phyloP scores from a whole-genome alignment of 2,329 filamentous ascomycete genomes.

The Neophaeococcomyces aloes region DNA sequence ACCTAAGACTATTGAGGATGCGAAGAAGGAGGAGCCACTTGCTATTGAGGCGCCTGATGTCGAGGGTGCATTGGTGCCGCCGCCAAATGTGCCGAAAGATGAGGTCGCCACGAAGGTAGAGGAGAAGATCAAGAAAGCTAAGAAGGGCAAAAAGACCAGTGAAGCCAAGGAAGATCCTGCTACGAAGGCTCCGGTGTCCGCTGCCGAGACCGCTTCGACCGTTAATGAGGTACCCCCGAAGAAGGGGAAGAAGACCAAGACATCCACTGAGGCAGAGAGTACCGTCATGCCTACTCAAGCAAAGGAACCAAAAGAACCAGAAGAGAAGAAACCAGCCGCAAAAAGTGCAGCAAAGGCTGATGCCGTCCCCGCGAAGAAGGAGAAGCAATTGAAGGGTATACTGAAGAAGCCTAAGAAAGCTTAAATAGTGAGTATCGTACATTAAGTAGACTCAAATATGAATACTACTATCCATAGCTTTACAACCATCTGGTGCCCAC shows the following conservation, averaged over 20 bases:
- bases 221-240: slow-evolving; percentile 1
- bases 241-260: slow-evolving; percentile 21
- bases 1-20: slow-evolving; percentile 29
- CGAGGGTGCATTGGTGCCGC: slow-evolving; percentile 15
- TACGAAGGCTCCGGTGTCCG: slow-evolving; percentile 6
- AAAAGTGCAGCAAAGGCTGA: slow-evolving; percentile 17
- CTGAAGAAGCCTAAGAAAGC: slow-evolving; percentile 2
- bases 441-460: too few relatives aligned
- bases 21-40: slow-evolving; percentile 16
- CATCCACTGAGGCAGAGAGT: slow-evolving; percentile 26
- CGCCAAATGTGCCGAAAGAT: slow-evolving; percentile 24
- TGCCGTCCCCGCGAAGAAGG: slow-evolving; percentile 26
- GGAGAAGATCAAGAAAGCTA: slow-evolving; percentile 18
- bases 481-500: too few relatives aligned
- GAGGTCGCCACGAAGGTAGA: slow-evolving; percentile 18
- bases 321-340: slow-evolving; percentile 18
- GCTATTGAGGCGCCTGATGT: slow-evolving; percentile 24
- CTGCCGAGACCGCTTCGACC: not conserved
- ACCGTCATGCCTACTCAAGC: slow-evolving; percentile 18
- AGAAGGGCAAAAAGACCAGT: slow-evolving; percentile 11
- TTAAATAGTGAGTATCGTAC: too few relatives aligned
- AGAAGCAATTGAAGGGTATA: slow-evolving; percentile 24
- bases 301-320: too few relatives aligned
- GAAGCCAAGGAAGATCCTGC: slow-evolving; percentile 6
- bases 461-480: too few relatives aligned